These are phyloP conservation scores for Lippia alba DNA, from an alignment of 305 asterid genomes.

Conservation along the genomic window DNA sequence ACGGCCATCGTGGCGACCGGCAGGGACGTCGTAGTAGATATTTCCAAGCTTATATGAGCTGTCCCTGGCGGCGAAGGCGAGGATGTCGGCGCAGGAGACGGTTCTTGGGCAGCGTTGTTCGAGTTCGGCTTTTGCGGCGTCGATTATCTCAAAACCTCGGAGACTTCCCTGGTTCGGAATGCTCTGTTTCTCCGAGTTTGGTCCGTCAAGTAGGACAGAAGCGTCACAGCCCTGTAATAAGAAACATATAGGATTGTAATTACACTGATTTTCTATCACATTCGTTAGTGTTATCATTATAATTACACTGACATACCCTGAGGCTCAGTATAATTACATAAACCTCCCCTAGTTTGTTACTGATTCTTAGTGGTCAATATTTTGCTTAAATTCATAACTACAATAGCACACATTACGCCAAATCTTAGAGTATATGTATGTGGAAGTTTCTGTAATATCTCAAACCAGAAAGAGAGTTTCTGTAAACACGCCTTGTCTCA, in stretches of 20 bases:
- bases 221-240: conserved; percentile 58
- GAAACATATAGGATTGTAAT: background rate
- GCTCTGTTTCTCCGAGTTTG: conserved; percentile 48
- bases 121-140: conserved; percentile 51
- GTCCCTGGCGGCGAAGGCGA: conserved; percentile 65
- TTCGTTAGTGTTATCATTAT: no score
- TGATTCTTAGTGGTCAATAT: no score
- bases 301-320: no score
- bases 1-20: conserved; percentile 53
- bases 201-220: conserved; percentile 55
- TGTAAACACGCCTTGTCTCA: no score
- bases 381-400: no score
- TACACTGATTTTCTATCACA: no score
- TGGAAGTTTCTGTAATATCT: no score
- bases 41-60: conserved; percentile 45
- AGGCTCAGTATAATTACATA: no score
- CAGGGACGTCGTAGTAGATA: conserved; percentile 37
- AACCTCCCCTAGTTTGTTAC: no score
- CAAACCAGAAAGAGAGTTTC: no score
- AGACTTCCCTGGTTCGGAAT: conserved; percentile 51
- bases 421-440: no score
- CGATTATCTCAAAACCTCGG: conserved; percentile 59
- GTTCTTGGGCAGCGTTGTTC: conserved; percentile 46
- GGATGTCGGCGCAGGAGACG: conserved; percentile 56
- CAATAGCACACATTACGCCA: no score